Base-by-base conservation (phyloP, 2,329 filamentous ascomycete species). In the Ceratocystis diversiconidia region DNA sequence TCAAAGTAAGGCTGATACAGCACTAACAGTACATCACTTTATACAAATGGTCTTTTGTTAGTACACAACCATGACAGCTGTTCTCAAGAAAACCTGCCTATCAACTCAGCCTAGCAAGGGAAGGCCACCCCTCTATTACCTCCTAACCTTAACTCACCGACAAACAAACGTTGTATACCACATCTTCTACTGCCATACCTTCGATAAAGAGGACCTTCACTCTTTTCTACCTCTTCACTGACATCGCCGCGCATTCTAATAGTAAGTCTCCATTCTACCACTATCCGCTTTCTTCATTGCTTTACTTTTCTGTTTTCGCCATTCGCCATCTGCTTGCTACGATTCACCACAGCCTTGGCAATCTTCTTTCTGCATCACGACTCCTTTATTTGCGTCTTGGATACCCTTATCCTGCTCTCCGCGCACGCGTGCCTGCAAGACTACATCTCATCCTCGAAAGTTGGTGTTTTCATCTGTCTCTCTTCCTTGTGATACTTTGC, bases 131-230 rank as follows among this genome's bases (percentile, higher is more conserved):
- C 43, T 48, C 61, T 30, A 50, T 62, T 62, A 22, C 43, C 30
- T 62, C 60, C 61, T 43, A 64, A 61, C 50, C 50, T 57, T 64
- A 67, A 65, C 63, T 67, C 63, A 65, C 66, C 66, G 66, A 67
- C 66, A 67, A 63, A 65, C 66, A 67, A 63, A 67, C 66, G 66
- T 67, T 32, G 46, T 67, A 65, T 63, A 63, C 59, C 59, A 65
- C 48, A 65, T 63, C 63, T 59, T 65, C 62, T 46, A 48, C 62
- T 62, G 57, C 48, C 63, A 52, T 62, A 28, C 64, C 52, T 65
- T 66, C 59, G 66, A 67, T 67, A 67, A 65, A 52, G 66, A 65
- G 59, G 63, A 67, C 43, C 61, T 63, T 65, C 63, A 67, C 64
- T 63, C 66, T 63, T 67, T 65, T 65, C 50, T 43, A 61, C 41